A percentile compares a stretch with the other conserved stretches of the same genome.
phyloP scores from a whole-genome alignment of 2,329 filamentous ascomycete species.

The Beauveria brongniartii region DNA sequence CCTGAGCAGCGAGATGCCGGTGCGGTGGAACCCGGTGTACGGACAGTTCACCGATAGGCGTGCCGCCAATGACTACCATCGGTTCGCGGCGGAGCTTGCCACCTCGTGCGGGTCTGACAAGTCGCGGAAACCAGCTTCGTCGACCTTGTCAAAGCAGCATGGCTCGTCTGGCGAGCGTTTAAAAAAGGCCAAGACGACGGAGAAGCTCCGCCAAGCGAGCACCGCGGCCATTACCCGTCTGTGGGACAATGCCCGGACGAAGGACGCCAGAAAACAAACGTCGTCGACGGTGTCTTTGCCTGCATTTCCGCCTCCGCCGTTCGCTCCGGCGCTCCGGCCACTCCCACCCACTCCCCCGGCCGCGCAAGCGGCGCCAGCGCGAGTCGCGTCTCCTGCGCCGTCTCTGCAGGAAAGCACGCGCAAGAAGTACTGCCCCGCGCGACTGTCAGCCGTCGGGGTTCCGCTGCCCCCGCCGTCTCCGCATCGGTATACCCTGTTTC shows the following conservation, averaged over 20 bases:
- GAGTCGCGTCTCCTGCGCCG: constrained; percentile 14
- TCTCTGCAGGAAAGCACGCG: neutral
- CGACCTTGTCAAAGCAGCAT: neutral
- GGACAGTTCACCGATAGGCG: constrained; percentile 24
- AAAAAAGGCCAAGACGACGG: neutral
- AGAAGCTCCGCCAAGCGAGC: neutral
- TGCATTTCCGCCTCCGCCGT: constrained; percentile 4
- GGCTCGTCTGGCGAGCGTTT: neutral
- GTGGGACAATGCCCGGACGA: neutral
- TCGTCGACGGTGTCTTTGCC: neutral
- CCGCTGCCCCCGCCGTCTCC: neutral
- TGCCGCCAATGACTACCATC: constrained; percentile 28
- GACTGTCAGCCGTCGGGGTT: neutral
- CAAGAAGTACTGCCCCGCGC: neutral
- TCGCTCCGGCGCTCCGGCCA: constrained; percentile 9
- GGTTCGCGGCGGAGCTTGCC: constrained; percentile 25
- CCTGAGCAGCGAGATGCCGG: neutral
- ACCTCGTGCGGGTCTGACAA: neutral
- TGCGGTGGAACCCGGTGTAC: constrained; percentile 15
- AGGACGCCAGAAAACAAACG: neutral
- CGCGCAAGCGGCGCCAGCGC: constrained; percentile 15
- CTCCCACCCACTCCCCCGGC: constrained; percentile 17
- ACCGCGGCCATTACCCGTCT: constrained; percentile 3
- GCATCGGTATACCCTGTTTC: neutral
- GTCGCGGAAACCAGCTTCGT: neutral